phyloP scores from a whole-genome alignment of 768 basidiomycete genomes.

The Amanita muscaria region DNA sequence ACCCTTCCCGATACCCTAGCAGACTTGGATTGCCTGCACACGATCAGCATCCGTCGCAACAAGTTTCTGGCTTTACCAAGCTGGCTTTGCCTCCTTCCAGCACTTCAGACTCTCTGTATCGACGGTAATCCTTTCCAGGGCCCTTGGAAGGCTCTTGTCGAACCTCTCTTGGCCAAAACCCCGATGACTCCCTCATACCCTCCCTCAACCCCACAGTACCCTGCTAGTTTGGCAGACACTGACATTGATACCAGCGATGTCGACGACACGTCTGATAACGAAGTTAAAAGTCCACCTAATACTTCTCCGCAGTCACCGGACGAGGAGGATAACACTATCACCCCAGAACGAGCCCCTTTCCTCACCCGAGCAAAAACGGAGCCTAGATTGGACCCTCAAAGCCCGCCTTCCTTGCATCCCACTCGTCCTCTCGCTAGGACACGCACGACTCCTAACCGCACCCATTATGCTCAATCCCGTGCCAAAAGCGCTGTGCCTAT shows the following conservation, averaged over 20 bases:
- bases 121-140: constrained; percentile 95
- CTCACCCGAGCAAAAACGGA: constrained; percentile 45
- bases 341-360: constrained; percentile 46
- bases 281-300: constrained; percentile 33
- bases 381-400: constrained; percentile 27
- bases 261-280: constrained; percentile 54
- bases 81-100: constrained; percentile 87
- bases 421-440: constrained; percentile 54
- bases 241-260: constrained; percentile 37
- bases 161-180: constrained; percentile 64
- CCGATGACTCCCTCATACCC: constrained; percentile 56
- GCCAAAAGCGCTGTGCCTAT: constrained; percentile 20
- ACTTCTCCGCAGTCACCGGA: constrained; percentile 28
- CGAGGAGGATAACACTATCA: constrained; percentile 72
- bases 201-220: constrained; percentile 54
- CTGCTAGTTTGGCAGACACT: constrained; percentile 35
- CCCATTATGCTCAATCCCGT: constrained; percentile 38
- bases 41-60: constrained; percentile 83
- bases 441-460: constrained; percentile 65
- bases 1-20: constrained; percentile 69
- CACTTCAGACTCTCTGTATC: constrained; percentile 80
- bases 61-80: constrained; percentile 83
- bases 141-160: constrained; percentile 85
- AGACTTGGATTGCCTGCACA: constrained; percentile 74
- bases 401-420: constrained; percentile 16